Percentiles rank a stretch among this genome's conserved stretches.
These are phyloP conservation scores for Wickerhamiella sorbophila DNA, from an alignment of 805 yeast species.

Conservation along the genomic window DNA sequence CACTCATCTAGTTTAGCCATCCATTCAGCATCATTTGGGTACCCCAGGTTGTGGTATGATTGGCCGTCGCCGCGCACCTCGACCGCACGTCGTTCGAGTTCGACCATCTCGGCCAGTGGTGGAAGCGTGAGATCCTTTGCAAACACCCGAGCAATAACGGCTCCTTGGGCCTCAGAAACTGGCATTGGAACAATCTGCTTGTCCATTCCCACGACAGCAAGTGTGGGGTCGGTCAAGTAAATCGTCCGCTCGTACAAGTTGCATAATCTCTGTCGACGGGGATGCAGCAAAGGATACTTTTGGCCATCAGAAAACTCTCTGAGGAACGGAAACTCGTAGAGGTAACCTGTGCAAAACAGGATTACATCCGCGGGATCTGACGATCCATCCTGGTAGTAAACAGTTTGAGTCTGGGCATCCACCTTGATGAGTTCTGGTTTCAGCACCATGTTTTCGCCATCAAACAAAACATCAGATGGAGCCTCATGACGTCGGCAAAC, in stretches of 20 bases:
- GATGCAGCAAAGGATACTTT: conserved; percentile 8
- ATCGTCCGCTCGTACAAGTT: conserved; percentile 48
- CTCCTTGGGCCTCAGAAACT: conserved; percentile 43
- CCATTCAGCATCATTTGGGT: conserved; percentile 48
- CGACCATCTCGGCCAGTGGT: conserved; percentile 31
- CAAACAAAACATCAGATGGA: conserved; percentile 26
- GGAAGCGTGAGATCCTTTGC: conserved; percentile 42
- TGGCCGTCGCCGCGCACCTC: conserved; percentile 34
- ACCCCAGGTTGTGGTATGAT: conserved; percentile 37
- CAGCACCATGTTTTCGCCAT: conserved; percentile 29
- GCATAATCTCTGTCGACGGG: conserved; percentile 35
- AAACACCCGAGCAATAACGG: conserved; percentile 49
- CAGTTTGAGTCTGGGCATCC: conserved; percentile 27
- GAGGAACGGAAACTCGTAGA: conserved; percentile 50
- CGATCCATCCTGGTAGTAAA: conserved; percentile 37
- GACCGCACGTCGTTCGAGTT: conserved; percentile 30
- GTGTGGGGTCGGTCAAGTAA: conserved; percentile 44
- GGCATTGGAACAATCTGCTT: conserved; percentile 24
- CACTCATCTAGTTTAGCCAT: conserved; percentile 31
- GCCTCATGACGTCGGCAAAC: conserved; percentile 36
- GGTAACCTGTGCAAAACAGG: conserved; percentile 64
- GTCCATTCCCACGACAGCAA: conserved; percentile 44
- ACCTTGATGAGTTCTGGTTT: conserved; percentile 19
- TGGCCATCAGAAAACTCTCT: conserved; percentile 15
- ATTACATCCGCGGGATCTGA: conserved; percentile 37